Conservation (phyloP, 306 rosid genomes). For the Astragalus membranaceus region DNA sequence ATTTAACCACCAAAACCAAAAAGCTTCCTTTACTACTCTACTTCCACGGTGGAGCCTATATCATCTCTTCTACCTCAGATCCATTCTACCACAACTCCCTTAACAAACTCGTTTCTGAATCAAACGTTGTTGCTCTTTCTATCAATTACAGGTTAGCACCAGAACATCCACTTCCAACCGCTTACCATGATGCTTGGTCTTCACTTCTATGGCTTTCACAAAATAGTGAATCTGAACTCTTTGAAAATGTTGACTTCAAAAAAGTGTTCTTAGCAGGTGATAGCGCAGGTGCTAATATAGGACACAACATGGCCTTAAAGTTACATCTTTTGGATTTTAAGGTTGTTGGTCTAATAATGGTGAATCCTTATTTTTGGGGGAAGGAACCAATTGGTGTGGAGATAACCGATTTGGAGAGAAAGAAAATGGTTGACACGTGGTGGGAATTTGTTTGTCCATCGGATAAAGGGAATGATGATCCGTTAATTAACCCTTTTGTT, state of each 20-base stretch:
- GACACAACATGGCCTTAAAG: conserved; percentile 50
- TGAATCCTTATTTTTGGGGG: conserved; percentile 91
- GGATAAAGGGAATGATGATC: conserved; percentile 54
- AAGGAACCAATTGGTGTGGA: conserved; percentile 55
- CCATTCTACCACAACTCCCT: conserved; percentile 68
- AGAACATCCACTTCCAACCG: conserved; percentile 68
- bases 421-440: conserved; percentile 70
- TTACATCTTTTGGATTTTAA: conserved; percentile 17
- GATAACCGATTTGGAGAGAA: conserved; percentile 33
- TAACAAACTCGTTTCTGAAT: conserved; percentile 50
- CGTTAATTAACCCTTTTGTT: conserved; percentile 64
- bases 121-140: conserved; percentile 47
- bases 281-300: conserved; percentile 74
- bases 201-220: conserved; percentile 52
- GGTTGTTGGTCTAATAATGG: conserved; percentile 40
- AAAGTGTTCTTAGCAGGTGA: conserved; percentile 67
- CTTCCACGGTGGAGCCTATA: conserved; percentile 82
- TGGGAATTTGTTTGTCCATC: conserved; percentile 81
- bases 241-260: conserved; percentile 36
- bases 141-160: conserved; percentile 68
- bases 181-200: conserved; percentile 66
- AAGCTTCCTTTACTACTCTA: conserved; percentile 60
- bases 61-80: conserved; percentile 52
- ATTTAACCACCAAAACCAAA: background rate
- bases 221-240: too few relatives aligned